These are phyloP conservation scores for Salix koriyanagi DNA, from an alignment of 345 rosid species.

Conservation along the genomic window DNA sequence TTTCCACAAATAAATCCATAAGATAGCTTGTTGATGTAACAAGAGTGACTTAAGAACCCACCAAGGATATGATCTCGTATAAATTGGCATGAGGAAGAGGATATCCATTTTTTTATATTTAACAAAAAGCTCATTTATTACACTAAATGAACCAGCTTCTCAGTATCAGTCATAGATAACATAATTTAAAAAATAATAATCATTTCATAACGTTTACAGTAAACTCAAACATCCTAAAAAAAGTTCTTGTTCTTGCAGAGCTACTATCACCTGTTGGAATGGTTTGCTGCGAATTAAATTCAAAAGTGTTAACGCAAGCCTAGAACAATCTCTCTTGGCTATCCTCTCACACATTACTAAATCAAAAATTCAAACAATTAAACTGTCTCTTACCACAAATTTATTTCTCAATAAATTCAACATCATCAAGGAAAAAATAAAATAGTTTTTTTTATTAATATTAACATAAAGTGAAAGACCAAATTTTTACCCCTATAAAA, in stretches of 20 bases:
- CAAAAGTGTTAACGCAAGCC: slow-evolving; percentile 10
- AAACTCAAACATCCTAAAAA: background rate
- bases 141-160: background rate
- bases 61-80: background rate
- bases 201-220: background rate
- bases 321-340: slow-evolving; percentile 1
- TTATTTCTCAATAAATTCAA: too few species aligned
- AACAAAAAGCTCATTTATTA: background rate
- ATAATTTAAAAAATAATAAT: background rate
- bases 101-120: background rate
- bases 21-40: slow-evolving; percentile 9
- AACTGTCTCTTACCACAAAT: background rate
- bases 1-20: slow-evolving; percentile 1
- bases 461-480: too few species aligned
- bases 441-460: too few species aligned
- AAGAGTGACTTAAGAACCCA: background rate
- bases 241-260: background rate
- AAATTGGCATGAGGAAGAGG: background rate
- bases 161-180: background rate
- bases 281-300: slow-evolving; percentile 9
- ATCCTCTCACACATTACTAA: background rate
- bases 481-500: too few species aligned
- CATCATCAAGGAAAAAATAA: too few species aligned
- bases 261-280: too few species aligned
- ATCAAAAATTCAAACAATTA: slow-evolving; percentile 2